Evolutionary conservation across 306 rosid genomes (phyloP).

Genomic region (Rubus parviflorus): DNA sequence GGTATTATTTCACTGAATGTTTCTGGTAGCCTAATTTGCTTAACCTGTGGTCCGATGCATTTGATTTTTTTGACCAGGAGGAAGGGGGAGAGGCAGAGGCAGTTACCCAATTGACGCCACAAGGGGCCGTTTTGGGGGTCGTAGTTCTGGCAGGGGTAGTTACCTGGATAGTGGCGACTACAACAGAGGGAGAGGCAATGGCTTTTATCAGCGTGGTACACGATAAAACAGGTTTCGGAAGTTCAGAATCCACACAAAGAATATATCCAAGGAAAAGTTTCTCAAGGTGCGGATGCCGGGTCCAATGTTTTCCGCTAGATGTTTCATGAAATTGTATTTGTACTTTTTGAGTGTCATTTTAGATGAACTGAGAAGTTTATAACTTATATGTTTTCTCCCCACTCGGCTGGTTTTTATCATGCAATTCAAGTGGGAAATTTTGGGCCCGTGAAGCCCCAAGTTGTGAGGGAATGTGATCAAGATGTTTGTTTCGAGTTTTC

Average conservation of each 20-base stretch:
- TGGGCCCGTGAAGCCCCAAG: slow-evolving; percentile 42
- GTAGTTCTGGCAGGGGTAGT: slow-evolving; percentile 62
- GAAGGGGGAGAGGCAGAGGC: slow-evolving; percentile 84
- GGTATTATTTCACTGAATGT: not conserved
- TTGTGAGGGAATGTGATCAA: slow-evolving; percentile 32
- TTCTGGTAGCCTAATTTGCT: not conserved
- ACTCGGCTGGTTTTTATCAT: slow-evolving; percentile 61
- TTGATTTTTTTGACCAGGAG: slow-evolving; percentile 51
- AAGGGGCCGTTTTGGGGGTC: slow-evolving; percentile 71
- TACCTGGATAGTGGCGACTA: slow-evolving; percentile 61
- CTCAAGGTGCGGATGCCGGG: slow-evolving; percentile 22
- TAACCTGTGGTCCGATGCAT: slow-evolving; percentile 8
- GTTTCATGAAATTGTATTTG: slow-evolving; percentile 37
- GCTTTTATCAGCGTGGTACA: slow-evolving; percentile 65
- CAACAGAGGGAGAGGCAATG: slow-evolving; percentile 62
- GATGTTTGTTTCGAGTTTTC: slow-evolving; percentile 34
- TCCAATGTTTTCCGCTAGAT: slow-evolving; percentile 36
- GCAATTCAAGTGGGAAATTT: slow-evolving; percentile 70
- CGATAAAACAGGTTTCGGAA: slow-evolving; percentile 39
- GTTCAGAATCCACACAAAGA: slow-evolving; percentile 2
- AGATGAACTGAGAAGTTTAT: slow-evolving; percentile 28
- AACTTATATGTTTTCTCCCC: slow-evolving; percentile 37
- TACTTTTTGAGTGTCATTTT: slow-evolving; percentile 43
- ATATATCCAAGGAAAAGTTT: slow-evolving; percentile 16
- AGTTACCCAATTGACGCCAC: slow-evolving; percentile 64